Base-by-base conservation (phyloP, 129 eudicot genomes). In the Ambrosia trifida region DNA sequence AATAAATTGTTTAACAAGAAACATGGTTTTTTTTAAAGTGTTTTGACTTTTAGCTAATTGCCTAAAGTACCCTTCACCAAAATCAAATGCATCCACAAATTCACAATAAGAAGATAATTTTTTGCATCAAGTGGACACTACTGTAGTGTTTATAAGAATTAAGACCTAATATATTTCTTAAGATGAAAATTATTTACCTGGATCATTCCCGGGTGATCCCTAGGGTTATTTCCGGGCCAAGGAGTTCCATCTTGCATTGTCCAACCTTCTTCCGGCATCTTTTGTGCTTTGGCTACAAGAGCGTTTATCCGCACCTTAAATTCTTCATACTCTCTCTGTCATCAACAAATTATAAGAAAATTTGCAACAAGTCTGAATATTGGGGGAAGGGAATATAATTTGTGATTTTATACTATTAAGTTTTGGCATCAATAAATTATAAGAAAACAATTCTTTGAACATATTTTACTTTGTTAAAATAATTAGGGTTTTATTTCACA, bases 171-270 rank as follows among this genome's bases (percentile, higher is more conserved):
- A n/a, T n/a, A n/a, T n/a, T n/a, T n/a, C 46, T 14, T 38, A 61
- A 38, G 12, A 18, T 40, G 30, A 43, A 64, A 7, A 47, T 38
- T 38, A 30, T 30, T 70, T 18, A 70, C 90, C 87, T 85, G 90
- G 79, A 85, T 85, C 90, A 85, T 85, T 70, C 90, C 90, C 0
- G 90, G 90, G 65, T 85, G 90, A 76, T 82, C 90, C 53, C 90
- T 80, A n/a, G 83, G 82, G 79, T 85, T 85, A 75, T 85, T 85
- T 72, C 90, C 90, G 4, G 90, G 90, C 90, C 90, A 85, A 24
- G 83, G 69, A 53, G 78, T 85, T 76, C 84, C 90, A 72, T 82
- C 86, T 66, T 82, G 86, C 86, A 85, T 82, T 66, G 84, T 76
- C 90, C 90, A 82, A 16, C 86, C 86, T 73, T 79, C 90, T 59